Base-by-base conservation (phyloP, 257 asterid species). In the Cinchona pubescens region DNA sequence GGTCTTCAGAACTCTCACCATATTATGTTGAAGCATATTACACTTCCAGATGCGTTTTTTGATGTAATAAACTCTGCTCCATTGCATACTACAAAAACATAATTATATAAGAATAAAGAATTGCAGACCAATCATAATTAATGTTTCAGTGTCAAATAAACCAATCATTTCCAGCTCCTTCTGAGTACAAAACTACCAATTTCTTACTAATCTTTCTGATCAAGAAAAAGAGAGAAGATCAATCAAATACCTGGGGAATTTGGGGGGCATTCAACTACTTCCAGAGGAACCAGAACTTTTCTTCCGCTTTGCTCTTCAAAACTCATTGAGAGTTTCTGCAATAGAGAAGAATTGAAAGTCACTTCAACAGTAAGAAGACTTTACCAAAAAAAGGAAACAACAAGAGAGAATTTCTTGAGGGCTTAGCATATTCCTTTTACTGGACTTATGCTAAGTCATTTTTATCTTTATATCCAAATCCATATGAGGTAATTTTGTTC, bases 371-470 rank as follows among this genome's bases (percentile, higher is more conserved):
- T 4, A 59, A 35, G 49, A 27, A 40, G 53, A 0, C 46, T 35
- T 19, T 27, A 14, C 10, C 1, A 4, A 72, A 21, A 32, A 72
- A 25, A 30, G 62, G 9, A 56, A 72, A 49, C 23, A 13, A 25
- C 34, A 56, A 21, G 11, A 55, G 51, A 51, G n/a, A n/a, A 53
- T 68, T 58, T 53, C 27, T 12, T n/a, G 40, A 42, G 27, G 34
- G 14, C 68, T 15, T 67, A 15, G 79, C 66, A 67, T 67, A 76
- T 76, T 76, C 79, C 73, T n/a, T 68, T 53, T 53, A n/a, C 68
- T 67, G 32, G 58, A 67, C 48, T 30, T 49, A 25, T 34, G 19
- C n/a, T n/a, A n/a, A n/a, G n/a, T n/a, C n/a, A 25, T 25, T 58
- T 10, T 8, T 48, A 67, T 40, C 51, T 67, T 30, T 49, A 7